Evolutionary conservation across 495 filamentous ascomycete species (phyloP), one percentile per base, ranked within the genome.

Genomic region (Hypoxylon trugodes): DNA sequence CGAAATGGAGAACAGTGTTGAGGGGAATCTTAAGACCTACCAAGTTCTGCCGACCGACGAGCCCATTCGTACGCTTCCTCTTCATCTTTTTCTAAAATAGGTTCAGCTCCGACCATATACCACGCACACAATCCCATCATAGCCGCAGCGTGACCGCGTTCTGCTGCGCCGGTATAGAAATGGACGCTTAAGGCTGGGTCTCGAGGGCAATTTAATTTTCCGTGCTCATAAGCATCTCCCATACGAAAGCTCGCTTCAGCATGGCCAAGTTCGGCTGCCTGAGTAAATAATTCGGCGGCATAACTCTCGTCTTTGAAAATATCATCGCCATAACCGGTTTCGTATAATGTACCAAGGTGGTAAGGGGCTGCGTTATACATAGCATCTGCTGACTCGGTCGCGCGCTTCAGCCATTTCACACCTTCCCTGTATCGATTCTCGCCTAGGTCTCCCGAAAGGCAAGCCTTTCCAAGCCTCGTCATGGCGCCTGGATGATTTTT

Each of bases 61-160:
- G 95, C 95, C 95, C 95, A 99, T 73, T 96, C 93, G 72, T 94
- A 98, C 2, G 95, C 95, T 74, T 99, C 95, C 48, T 88, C 87
- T 74, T 98, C 96, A 63, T 98, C 93, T 74, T 93, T 96, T 54
- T 96, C 92, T 22, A 99, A 77, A 13, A 97, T 86, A 0, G 95
- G 95, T 67, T 93, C 90, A 6, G 95, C 96, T 1, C 95, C 95
- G 6, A 98, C 90, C 75, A 99, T 88, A 74, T 97, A 99, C 95
- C 95, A 99, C 10, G 95, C 95, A 72, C 95, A 98, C 18, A 99
- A 82, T 13, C 92, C 93, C 93, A 99, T 96, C 94, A 97, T 97
- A n/a, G 93, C 95, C 36, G 89, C 81, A 0, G 92, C 81, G 72
- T 96, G 90, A 1, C 90, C 91, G 9, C 81, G 77, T 65, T 96